These are phyloP conservation scores for Cucurbitaria berberidis DNA, from an alignment of 2,329 filamentous ascomycete genomes.

Conservation along the genomic window DNA sequence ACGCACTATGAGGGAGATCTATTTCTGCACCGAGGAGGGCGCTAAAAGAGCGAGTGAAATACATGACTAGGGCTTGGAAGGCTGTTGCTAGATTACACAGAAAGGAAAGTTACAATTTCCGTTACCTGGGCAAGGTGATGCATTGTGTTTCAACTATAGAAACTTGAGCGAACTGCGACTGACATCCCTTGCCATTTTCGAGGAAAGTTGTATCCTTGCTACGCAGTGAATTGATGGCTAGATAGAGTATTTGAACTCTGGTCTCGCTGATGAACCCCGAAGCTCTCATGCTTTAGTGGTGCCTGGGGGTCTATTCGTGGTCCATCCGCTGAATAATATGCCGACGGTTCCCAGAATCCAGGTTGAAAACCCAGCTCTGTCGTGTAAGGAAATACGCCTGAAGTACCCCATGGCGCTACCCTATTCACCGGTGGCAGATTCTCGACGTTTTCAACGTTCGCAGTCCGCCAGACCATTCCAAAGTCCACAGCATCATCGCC, in stretches of 20 bases:
- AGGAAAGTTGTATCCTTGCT: neutral
- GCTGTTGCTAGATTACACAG: neutral
- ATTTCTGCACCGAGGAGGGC: neutral
- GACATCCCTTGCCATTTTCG: neutral
- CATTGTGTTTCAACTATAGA: neutral
- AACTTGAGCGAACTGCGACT: neutral
- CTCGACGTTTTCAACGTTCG: neutral
- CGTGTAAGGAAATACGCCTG: neutral
- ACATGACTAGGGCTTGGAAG: neutral
- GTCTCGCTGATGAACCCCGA: neutral
- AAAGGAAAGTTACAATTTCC: neutral
- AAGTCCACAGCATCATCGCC: neutral
- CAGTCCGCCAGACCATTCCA: neutral
- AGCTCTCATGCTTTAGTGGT: neutral
- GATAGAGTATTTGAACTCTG: neutral
- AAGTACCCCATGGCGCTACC: neutral
- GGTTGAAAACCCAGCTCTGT: too few species aligned
- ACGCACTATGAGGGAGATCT: neutral
- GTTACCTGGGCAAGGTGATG: neutral
- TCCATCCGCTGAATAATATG: neutral
- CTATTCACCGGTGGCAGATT: neutral
- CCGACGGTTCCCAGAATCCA: neutral
- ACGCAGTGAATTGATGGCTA: neutral
- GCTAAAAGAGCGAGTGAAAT: neutral
- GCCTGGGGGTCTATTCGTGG: neutral